Conservation (phyloP, 2,329 filamentous ascomycete species). For the Ascosphaera aggregata region DNA sequence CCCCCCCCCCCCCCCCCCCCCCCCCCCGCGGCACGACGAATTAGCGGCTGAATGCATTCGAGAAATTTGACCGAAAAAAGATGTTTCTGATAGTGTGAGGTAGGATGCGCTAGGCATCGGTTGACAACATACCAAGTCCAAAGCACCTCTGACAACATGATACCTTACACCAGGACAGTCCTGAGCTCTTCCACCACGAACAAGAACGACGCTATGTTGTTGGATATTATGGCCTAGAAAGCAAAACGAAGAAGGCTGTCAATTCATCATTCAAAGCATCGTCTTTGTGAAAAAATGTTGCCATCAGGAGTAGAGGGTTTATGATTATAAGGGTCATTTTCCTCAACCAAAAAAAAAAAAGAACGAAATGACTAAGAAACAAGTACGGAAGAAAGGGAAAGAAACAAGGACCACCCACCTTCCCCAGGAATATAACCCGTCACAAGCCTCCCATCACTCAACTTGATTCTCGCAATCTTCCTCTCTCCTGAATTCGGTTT, state of each 20-base stretch:
- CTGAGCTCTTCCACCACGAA: slow-evolving; percentile 79
- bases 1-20: background rate
- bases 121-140: slow-evolving; percentile 56
- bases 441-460: slow-evolving; percentile 68
- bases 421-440: slow-evolving; percentile 93
- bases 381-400: too few relatives aligned
- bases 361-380: too few relatives aligned
- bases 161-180: slow-evolving; percentile 98
- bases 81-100: too few relatives aligned
- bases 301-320: too few relatives aligned
- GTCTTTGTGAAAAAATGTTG: too few relatives aligned
- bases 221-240: slow-evolving; percentile 71
- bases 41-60: too few relatives aligned
- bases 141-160: slow-evolving; percentile 68
- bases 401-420: slow-evolving; percentile 25
- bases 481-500: slow-evolving; percentile 97
- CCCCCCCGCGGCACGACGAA: background rate
- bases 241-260: background rate
- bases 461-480: slow-evolving; percentile 76
- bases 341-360: too few relatives aligned
- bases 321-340: too few relatives aligned
- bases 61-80: too few relatives aligned
- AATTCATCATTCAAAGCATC: too few relatives aligned
- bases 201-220: slow-evolving; percentile 92
- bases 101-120: background rate